These are phyloP conservation scores for Mytilinidion resinicola DNA, from an alignment of 495 filamentous ascomycete species.

Conservation along the genomic window DNA sequence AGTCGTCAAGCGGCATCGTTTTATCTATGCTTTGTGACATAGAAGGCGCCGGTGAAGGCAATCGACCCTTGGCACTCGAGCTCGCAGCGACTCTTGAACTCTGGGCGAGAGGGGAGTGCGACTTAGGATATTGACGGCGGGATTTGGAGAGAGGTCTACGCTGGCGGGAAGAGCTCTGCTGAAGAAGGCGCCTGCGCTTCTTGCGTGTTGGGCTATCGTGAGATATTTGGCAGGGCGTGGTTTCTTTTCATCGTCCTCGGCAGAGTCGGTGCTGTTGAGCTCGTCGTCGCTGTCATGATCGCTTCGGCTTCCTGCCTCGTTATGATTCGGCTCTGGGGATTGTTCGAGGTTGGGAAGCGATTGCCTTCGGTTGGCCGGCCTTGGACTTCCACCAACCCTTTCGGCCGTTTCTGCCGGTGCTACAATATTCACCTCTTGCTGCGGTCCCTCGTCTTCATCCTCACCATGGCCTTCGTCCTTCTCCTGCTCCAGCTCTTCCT, in stretches of 20 bases:
- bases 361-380: constrained; percentile 1
- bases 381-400: neutral
- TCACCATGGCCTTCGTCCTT: neutral
- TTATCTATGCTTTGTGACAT: constrained; percentile 6
- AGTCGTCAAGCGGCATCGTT: constrained; percentile 2
- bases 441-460: neutral
- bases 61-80: constrained; percentile 3
- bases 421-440: neutral
- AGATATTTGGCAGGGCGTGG: constrained; percentile 4
- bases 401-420: neutral
- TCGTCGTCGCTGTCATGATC: constrained; percentile 8
- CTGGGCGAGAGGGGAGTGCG: constrained; percentile 3
- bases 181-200: constrained; percentile 3
- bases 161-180: constrained; percentile 3
- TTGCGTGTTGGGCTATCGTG: constrained; percentile 2
- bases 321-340: constrained; percentile 2
- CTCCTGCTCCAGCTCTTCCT: neutral
- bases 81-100: neutral
- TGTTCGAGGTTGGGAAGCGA: neutral
- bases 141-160: neutral
- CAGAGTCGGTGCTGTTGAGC: neutral
- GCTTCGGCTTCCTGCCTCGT: constrained; percentile 1
- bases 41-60: constrained; percentile 5
- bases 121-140: constrained; percentile 5
- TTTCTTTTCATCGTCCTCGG: constrained; percentile 1